phyloP scores from a whole-genome alignment of 2,329 filamentous ascomycete species.

The Diaporthe helianthi region DNA sequence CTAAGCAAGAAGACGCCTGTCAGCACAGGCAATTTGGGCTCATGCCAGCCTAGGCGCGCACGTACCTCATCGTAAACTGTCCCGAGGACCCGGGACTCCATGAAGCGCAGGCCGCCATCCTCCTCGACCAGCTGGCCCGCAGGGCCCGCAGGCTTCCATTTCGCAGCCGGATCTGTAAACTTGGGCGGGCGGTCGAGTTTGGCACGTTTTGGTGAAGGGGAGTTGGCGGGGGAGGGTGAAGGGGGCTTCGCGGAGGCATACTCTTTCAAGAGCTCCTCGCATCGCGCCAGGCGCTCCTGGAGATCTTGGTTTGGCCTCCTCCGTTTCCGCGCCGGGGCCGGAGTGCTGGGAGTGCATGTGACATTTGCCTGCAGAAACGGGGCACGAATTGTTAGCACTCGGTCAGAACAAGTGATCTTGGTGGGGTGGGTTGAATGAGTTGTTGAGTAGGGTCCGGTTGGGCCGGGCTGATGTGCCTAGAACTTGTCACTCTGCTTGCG shows the following conservation, averaged over 20 bases:
- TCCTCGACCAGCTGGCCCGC: conserved; percentile 62
- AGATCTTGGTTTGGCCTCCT: conserved; percentile 67
- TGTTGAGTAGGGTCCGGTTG: not conserved
- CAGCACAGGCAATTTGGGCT: conserved; percentile 29
- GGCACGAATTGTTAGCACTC: not conserved
- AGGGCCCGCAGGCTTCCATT: conserved; percentile 52
- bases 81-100: conserved; percentile 62
- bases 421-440: not conserved
- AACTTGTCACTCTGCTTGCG: conserved; percentile 34
- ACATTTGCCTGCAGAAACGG: conserved; percentile 57
- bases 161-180: conserved; percentile 43
- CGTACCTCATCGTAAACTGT: conserved; percentile 63
- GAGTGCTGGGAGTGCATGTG: conserved; percentile 65
- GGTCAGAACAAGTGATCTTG: conserved; percentile 1
- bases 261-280: conserved; percentile 64
- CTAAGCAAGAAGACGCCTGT: conserved; percentile 42
- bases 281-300: conserved; percentile 65
- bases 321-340: conserved; percentile 65
- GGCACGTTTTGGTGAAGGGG: conserved; percentile 28
- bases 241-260: conserved; percentile 53
- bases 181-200: conserved; percentile 36
- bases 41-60: not conserved
- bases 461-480: not conserved
- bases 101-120: conserved; percentile 62
- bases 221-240: conserved; percentile 35